Evolutionary conservation across 2,329 filamentous ascomycete genomes (phyloP), one percentile per base, ranked within the genome.

Genomic region (Exophiala dermatitidis): DNA sequence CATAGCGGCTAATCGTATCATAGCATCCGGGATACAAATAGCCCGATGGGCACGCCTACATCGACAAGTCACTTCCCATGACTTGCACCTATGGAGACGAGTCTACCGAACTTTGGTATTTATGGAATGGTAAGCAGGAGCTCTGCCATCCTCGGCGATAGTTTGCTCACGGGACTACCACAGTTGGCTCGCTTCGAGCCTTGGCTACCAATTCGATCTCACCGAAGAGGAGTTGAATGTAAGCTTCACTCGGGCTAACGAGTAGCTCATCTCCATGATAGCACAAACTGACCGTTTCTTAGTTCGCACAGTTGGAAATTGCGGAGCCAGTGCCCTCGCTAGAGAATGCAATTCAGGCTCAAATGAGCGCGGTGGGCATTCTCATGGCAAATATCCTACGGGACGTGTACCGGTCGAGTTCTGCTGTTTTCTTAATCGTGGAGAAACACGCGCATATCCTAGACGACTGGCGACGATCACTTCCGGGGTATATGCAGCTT

Each of bases 31-130:
- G 19, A 32, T 54, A 37, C 43, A 37, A 32, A 46, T 50, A 12
- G 52, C 52, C 41, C 48, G 52, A 5, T 48, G 47, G 43, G 52
- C 43, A 9, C 52, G 48, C 34, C 36, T 44, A n/a, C 48, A 50
- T 34, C 33, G 30, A 31, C 40, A 50, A 42, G 41, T 37, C 3
- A 19, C 45, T 36, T 34, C 33, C 37, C n/a, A 37, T 33, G 12
- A 47, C n/a, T 37, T 31, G 33, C 28, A 28, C 9, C 33, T 37
- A 4, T 47, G 45, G 45, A 36, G 43, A 9, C 50, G 49, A 31
- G 52, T 54, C 26, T 54, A 54, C 42, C 47, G 47, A 6, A 45
- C 48, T 30, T 36, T 50, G 30, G 47, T 54, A 3, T 54, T 50
- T 32, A 50, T 54, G 47, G 52, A 54, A 38, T 54, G 52, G 52